These are phyloP conservation scores for Debaryomyces nepalensis DNA, from an alignment of 1,139 yeast species.

Conservation along the genomic window DNA sequence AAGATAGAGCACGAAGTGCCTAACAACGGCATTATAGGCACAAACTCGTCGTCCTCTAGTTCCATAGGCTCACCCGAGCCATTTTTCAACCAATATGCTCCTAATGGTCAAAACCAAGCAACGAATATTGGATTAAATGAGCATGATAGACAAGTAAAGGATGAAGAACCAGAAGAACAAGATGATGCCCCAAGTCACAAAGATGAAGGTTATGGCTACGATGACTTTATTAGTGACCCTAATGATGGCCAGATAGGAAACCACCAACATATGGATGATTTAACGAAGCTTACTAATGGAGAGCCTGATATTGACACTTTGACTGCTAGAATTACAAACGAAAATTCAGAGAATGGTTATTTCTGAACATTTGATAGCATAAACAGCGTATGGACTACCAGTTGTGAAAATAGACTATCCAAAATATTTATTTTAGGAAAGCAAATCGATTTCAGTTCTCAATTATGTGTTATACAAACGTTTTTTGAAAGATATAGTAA, in stretches of 20 bases:
- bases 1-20: conserved; percentile 10
- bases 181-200: conserved; percentile 16
- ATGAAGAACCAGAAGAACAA: conserved; percentile 12
- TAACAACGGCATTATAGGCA: conserved; percentile 13
- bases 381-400: neutral
- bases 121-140: neutral
- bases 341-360: conserved; percentile 21
- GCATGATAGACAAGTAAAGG: conserved; percentile 13
- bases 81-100: conserved; percentile 14
- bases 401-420: conserved; percentile 1
- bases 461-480: conserved; percentile 13
- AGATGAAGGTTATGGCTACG: conserved; percentile 34
- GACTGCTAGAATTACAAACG: conserved; percentile 36
- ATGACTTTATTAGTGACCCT: conserved; percentile 32
- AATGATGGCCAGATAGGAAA: conserved; percentile 17
- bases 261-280: conserved; percentile 28
- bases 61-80: conserved; percentile 16
- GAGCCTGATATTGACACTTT: conserved; percentile 39
- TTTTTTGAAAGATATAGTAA: conserved; percentile 4
- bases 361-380: conserved; percentile 14
- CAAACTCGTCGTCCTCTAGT: conserved; percentile 15
- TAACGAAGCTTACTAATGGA: conserved; percentile 34
- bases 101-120: conserved; percentile 11
- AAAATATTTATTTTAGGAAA: conserved; percentile 2
- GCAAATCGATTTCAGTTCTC: conserved; percentile 13